Conservation (phyloP, 2,329 filamentous ascomycete species). For the Bipolaris bicolor region DNA sequence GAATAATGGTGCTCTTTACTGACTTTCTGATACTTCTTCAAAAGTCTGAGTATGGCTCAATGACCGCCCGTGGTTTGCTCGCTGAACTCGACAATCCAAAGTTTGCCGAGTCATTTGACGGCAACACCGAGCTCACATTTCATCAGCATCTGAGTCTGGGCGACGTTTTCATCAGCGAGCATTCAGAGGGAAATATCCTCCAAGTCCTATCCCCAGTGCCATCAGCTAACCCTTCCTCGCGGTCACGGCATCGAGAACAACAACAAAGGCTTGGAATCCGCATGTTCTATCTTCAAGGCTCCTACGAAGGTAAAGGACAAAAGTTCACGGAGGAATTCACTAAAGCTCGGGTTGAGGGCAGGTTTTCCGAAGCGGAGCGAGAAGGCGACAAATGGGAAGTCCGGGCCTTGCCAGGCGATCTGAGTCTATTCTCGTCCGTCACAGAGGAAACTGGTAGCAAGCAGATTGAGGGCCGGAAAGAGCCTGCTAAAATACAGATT, state of each 20-base stretch:
- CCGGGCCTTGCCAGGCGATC: conserved; percentile 65
- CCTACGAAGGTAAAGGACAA: conserved; percentile 77
- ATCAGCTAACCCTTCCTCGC: conserved; percentile 28
- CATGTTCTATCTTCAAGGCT: conserved; percentile 71
- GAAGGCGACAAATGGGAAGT: conserved; percentile 83
- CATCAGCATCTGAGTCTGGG: conserved; percentile 72
- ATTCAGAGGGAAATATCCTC: conserved; percentile 64
- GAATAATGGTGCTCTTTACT: conserved; percentile 82
- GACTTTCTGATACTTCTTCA: conserved; percentile 80
- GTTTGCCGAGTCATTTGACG: conserved; percentile 41
- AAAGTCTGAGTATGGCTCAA: conserved; percentile 67
- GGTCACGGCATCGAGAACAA: conserved; percentile 42
- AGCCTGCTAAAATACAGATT: conserved; percentile 72
- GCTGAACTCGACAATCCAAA: conserved; percentile 84
- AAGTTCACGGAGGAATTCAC: conserved; percentile 84
- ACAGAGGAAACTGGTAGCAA: conserved; percentile 72
- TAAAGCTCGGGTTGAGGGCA: conserved; percentile 83
- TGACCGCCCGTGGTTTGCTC: conserved; percentile 77
- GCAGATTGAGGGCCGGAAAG: conserved; percentile 67
- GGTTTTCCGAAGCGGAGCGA: conserved; percentile 82
- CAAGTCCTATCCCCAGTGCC: conserved; percentile 68
- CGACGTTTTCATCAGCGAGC: conserved; percentile 74
- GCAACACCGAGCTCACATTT: conserved; percentile 70
- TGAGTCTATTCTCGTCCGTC: conserved; percentile 67
- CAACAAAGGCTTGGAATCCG: conserved; percentile 40